Evolutionary conservation across 2,329 filamentous ascomycete species (phyloP).

Genomic region (Emydomyces testavorans): DNA sequence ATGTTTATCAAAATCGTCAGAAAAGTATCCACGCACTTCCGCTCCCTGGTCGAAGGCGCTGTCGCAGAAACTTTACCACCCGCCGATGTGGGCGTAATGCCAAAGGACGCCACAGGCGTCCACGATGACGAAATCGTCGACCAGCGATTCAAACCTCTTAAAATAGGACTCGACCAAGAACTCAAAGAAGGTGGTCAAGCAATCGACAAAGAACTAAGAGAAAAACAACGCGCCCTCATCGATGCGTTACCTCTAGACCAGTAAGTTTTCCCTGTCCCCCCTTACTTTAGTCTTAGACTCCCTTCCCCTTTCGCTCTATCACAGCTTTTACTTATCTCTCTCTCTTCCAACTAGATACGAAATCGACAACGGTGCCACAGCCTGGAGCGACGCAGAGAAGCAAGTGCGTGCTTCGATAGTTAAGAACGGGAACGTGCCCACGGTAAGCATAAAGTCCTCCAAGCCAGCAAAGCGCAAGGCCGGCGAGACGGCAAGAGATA

Average conservation of each 20-base stretch:
- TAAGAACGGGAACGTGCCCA: conserved; percentile 41
- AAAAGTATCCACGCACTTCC: conserved; percentile 73
- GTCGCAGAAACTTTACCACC: conserved; percentile 56
- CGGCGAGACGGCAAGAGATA: conserved; percentile 42
- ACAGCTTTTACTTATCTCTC: conserved; percentile 19
- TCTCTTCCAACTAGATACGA: conserved; percentile 26
- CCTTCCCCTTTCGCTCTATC: neutral
- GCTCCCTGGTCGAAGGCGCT: conserved; percentile 60
- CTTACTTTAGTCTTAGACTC: neutral
- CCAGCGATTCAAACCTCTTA: conserved; percentile 58
- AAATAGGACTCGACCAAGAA: conserved; percentile 64
- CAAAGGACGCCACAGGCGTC: conserved; percentile 43
- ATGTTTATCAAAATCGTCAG: conserved; percentile 96
- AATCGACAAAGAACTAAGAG: conserved; percentile 56
- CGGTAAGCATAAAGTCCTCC: conserved; percentile 68
- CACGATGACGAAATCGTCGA: conserved; percentile 59
- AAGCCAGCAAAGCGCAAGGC: conserved; percentile 65
- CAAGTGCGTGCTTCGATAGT: conserved; percentile 48
- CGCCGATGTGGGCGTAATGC: conserved; percentile 32
- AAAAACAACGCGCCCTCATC: conserved; percentile 78
- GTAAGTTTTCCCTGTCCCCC: conserved; percentile 42
- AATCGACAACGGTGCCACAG: conserved; percentile 37
- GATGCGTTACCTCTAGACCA: conserved; percentile 80
- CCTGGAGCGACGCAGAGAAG: conserved; percentile 57
- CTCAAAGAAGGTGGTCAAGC: conserved; percentile 73